Evolutionary conservation across 1,284 basidiomycete species (phyloP).

Genomic region (Cryptococcus sp.): DNA sequence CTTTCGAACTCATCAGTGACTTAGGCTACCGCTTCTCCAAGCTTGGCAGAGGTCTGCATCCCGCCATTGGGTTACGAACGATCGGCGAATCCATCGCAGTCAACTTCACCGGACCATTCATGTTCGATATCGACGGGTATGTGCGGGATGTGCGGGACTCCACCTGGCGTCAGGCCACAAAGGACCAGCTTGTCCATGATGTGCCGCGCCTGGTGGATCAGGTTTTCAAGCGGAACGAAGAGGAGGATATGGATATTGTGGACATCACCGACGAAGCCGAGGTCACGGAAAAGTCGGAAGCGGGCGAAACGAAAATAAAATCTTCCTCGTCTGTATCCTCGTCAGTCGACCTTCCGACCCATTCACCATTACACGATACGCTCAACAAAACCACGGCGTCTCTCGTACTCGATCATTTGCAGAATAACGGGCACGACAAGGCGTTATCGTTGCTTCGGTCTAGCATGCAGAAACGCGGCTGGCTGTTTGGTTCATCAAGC

Average conservation of each 20-base stretch:
- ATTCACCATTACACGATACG: constrained; percentile 13
- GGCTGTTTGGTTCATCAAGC: constrained; percentile 2
- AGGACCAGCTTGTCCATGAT: not conserved
- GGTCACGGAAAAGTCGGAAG: not conserved
- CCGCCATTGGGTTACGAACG: constrained; percentile 82
- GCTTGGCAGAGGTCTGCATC: constrained; percentile 66
- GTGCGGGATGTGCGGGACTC: constrained; percentile 59
- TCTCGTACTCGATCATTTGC: constrained; percentile 74
- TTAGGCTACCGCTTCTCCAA: constrained; percentile 69
- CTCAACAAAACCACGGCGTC: constrained; percentile 59
- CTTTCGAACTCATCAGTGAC: not conserved
- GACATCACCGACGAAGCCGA: not conserved
- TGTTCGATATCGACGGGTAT: constrained; percentile 81
- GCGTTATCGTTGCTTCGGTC: constrained; percentile 47
- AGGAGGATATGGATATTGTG: constrained; percentile 1
- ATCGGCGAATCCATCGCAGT: constrained; percentile 57
- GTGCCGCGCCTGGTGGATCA: constrained; percentile 17
- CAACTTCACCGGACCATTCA: constrained; percentile 82
- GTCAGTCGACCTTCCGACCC: constrained; percentile 1
- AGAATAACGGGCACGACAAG: constrained; percentile 73
- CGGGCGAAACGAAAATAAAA: not conserved
- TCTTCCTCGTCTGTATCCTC: not conserved
- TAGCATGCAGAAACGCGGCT: constrained; percentile 21
- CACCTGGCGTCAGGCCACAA: constrained; percentile 5
- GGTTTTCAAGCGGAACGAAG: constrained; percentile 2